Evolutionary conservation across 768 basidiomycete species (phyloP), one percentile per base, ranked within the genome.

Genomic region (Hygrocybe coccinea): DNA sequence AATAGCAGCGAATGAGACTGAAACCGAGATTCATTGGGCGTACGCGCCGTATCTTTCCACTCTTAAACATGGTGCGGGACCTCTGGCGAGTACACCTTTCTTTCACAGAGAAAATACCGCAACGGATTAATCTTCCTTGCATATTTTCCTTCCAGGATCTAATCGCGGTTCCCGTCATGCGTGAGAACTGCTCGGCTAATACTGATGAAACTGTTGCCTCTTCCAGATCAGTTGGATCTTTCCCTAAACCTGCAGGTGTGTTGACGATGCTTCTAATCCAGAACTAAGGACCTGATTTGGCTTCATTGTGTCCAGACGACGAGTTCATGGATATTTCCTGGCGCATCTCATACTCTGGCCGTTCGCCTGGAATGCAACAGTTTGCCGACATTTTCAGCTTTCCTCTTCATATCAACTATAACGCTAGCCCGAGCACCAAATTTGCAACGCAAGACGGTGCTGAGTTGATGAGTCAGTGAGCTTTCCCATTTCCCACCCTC

Each of bases 11-110:
- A 33, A 7, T 15, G 48, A 33, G 12, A 54, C 61, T 24, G 58
- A 60, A 10, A 56, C 45, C 10, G 55, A 56, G n/a, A 64, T 54
- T 2, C 64, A 68, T 17, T 69, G 63, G 65, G 65, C 65, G 0
- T 74, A 74, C 56, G 69, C 65, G 1, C 73, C 73, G 0, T 72
- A 65, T 59, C 43, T 74, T 5, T 55, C 59, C 33, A 57, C 64
- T 11, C 61, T 66, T 7, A 49, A 37, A 9, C 50, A 52, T 19
- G 61, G 63, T 12, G 46, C 61, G 11, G 74, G 73, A 2, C 71
- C 72, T 4, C 56, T 67, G 61, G 74, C 71, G 36, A 47, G 62
- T 52, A 3, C 9, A 4, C 14, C 29, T 45, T 2, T 38, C 11
- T 17, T 35, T 43, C 3, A 36, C 1, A 5, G 11, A 12, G 44